phyloP scores from a whole-genome alignment of 2,329 filamentous ascomycete species.

The Apiospora hydei region DNA sequence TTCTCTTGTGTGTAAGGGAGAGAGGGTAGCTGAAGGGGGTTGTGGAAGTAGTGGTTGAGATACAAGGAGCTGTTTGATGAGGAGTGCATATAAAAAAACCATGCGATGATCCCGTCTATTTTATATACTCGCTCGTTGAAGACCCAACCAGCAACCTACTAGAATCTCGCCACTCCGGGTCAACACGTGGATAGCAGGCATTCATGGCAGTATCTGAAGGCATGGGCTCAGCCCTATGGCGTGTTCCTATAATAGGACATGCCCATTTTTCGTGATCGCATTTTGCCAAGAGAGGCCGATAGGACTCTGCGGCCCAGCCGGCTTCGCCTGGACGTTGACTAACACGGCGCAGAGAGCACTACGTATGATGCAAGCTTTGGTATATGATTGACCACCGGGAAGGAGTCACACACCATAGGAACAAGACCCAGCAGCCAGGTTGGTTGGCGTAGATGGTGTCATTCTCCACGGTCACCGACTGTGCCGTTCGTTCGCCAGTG shows the following conservation, averaged over 20 bases:
- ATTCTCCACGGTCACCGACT: background rate
- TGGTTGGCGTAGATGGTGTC: background rate
- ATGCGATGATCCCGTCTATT: background rate
- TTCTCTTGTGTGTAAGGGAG: background rate
- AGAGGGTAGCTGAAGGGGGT: background rate
- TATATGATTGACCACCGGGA: background rate
- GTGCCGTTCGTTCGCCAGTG: background rate
- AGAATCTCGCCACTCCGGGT: background rate
- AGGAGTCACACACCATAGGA: background rate
- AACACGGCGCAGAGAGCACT: background rate
- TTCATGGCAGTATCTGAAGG: background rate
- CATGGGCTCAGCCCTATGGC: conserved; percentile 2
- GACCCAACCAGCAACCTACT: background rate
- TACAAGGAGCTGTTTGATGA: background rate
- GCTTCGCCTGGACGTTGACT: background rate
- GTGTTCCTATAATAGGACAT: conserved; percentile 15
- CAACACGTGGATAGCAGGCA: background rate
- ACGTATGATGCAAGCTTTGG: background rate
- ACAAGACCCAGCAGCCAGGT: background rate
- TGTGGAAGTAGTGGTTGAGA: background rate
- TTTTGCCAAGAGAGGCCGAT: background rate
- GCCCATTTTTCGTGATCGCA: background rate
- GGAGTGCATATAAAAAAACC: background rate
- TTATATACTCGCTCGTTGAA: background rate
- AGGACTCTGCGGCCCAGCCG: background rate